Conservation (phyloP, 352 stramenopile species). For the Phytophthora sp. region DNA sequence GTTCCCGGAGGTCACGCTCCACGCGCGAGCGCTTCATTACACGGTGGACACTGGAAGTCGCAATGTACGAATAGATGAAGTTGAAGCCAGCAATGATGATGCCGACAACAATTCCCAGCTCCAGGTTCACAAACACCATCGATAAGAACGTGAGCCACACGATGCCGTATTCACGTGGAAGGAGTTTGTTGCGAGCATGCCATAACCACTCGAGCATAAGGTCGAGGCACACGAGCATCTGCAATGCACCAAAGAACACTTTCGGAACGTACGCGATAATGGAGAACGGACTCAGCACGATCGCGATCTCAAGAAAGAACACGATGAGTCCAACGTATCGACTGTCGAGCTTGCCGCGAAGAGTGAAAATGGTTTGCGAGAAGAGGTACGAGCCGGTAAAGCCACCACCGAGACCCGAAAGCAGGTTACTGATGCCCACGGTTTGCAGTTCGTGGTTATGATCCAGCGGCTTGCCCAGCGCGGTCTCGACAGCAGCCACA, state of each 20-base stretch:
- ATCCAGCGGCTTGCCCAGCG: conserved; percentile 92
- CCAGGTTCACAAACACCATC: conserved; percentile 94
- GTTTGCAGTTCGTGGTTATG: conserved; percentile 96
- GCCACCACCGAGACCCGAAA: conserved; percentile 95
- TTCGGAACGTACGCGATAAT: conserved; percentile 97
- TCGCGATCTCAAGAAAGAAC: conserved; percentile 72
- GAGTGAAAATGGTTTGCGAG: conserved; percentile 95
- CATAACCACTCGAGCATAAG: conserved; percentile 97
- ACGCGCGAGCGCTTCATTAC: conserved; percentile 86
- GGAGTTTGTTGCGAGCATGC: conserved; percentile 87
- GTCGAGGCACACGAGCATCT: conserved; percentile 97
- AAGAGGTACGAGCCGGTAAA: conserved; percentile 99
- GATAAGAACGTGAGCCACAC: conserved; percentile 94
- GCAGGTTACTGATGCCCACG: conserved; percentile 96
- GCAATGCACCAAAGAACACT: conserved; percentile 97
- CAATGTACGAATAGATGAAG: conserved; percentile 88
- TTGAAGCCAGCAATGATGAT: conserved; percentile 91
- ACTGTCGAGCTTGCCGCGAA: conserved; percentile 78
- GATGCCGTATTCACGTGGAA: conserved; percentile 92
- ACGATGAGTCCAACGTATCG: conserved; percentile 79
- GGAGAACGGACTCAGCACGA: conserved; percentile 92
- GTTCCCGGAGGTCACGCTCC: conserved; percentile 78
- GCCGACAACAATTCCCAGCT: conserved; percentile 94
- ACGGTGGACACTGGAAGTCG: conserved; percentile 68
- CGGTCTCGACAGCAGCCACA: conserved; percentile 97